Evolutionary conservation across 2,329 filamentous ascomycete genomes (phyloP), one percentile per base, ranked within the genome.

Genomic region (Aspergillus puulaauensis): DNA sequence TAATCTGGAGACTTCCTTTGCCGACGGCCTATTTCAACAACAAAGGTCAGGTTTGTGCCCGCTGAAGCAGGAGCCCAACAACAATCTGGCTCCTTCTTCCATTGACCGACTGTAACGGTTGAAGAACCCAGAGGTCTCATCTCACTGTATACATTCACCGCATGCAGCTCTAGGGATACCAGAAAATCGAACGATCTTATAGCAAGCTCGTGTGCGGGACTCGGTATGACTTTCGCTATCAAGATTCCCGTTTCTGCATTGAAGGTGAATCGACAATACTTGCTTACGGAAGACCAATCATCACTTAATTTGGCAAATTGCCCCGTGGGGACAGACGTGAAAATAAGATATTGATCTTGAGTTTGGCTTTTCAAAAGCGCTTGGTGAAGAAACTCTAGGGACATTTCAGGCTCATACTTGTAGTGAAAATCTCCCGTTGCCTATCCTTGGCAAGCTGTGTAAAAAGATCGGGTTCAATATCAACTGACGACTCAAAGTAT

Each of bases 1-100:
- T 21, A 80, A 58, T 11, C 73, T 65, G 4, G 74, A 73, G 3
- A 80, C 75, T 58, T 77, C 74, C 53, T 72, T 75, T n/a, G n/a
- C n/a, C n/a, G n/a, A n/a, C n/a, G n/a, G 41, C 60, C 61, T 41
- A 66, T 58, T 48, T 62, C 60, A 19, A 64, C 55, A 21, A 64
- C 62, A 51, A 64, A 61, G 58, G 47, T 64, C 45, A 56, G 51
- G 21, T 50, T 59, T 50, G 56, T n/a, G 55, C 48, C 43, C 55
- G 54, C 52, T 27, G 44, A 59, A 55, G 35, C 48, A 9, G 63
- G 61, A 57, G 59, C 59, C 57, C 59, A 66, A 56, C 56, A 64
- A 56, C 57, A 63, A 47, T 66, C 60, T 35, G 62, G 62, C 41
- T 64, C 60, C 43, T 62, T 66, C 51, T 47, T 61, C 64, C 64